Conservation (phyloP, 169 alveolate genomes). For the Cryptosporidium bovis region DNA sequence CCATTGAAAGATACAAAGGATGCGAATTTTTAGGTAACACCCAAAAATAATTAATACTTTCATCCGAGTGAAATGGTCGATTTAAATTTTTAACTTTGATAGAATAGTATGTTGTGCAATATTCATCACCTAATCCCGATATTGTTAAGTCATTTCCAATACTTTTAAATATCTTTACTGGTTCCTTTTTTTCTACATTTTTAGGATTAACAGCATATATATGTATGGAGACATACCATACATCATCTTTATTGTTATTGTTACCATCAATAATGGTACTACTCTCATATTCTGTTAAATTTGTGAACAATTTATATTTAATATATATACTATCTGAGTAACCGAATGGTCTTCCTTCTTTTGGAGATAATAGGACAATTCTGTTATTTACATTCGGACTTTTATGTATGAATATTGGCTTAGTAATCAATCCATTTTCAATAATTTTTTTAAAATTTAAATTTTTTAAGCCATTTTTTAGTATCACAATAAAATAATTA, state of each 20-base stretch:
- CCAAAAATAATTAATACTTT: constrained; percentile 35
- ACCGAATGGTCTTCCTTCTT: constrained; percentile 53
- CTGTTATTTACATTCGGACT: constrained; percentile 5
- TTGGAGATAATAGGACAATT: constrained; percentile 21
- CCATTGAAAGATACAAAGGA: constrained; percentile 11
- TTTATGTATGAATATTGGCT: constrained; percentile 16
- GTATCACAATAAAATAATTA: constrained; percentile 26
- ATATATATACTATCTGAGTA: constrained; percentile 19
- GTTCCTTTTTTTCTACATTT: constrained; percentile 12
- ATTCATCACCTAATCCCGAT: constrained; percentile 18
- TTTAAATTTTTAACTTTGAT: constrained; percentile 8
- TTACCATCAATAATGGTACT: no score
- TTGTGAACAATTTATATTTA: constrained; percentile 17
- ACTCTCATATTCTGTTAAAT: neutral
- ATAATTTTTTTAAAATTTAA: neutral
- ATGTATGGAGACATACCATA: constrained; percentile 26
- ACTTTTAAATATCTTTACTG: constrained; percentile 14
- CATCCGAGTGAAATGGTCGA: constrained; percentile 35
- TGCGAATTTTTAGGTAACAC: constrained; percentile 19
- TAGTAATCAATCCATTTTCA: constrained; percentile 61
- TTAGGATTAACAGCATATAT: constrained; percentile 40
- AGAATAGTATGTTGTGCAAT: constrained; percentile 21
- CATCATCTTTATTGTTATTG: neutral
- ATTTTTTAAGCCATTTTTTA: neutral
- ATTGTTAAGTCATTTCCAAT: constrained; percentile 10